Conservation (phyloP, 805 yeast genomes). For the Barnettozyma populi region DNA sequence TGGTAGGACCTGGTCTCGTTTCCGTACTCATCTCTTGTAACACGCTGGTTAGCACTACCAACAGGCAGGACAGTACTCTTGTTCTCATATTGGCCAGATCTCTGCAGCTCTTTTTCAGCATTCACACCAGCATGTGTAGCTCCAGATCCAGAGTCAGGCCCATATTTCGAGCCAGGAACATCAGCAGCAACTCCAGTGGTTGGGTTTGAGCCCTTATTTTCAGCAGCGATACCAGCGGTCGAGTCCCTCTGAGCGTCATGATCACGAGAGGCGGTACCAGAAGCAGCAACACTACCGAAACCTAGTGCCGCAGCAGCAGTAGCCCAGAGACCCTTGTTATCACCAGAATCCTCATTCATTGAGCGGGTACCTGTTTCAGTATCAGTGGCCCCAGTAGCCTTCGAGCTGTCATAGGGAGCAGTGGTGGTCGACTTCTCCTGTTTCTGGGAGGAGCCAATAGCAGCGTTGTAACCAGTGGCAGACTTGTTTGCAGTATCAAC, state of each 20-base stretch:
- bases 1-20: conserved; percentile 8
- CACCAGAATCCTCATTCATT: neutral
- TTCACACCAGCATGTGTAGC: conserved; percentile 17
- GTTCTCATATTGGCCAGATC: conserved; percentile 14
- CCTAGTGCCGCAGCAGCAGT: conserved; percentile 12
- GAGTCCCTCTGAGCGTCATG: neutral
- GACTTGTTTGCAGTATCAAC: neutral
- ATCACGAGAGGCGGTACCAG: neutral
- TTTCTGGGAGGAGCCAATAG: neutral
- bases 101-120: conserved; percentile 1
- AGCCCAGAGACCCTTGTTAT: conserved; percentile 1
- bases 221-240: neutral
- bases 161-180: neutral
- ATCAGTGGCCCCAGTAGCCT: conserved; percentile 12
- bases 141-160: conserved; percentile 9
- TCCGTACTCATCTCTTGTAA: conserved; percentile 13
- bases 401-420: conserved; percentile 8
- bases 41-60: conserved; percentile 6
- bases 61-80: conserved; percentile 23
- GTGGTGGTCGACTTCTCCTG: neutral
- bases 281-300: conserved; percentile 6
- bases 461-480: neutral
- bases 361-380: conserved; percentile 5
- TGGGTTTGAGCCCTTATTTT: too few species aligned
- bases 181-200: neutral